Base-by-base conservation (phyloP, 2,329 filamentous ascomycete species). In the Cladosporium sp. region DNA sequence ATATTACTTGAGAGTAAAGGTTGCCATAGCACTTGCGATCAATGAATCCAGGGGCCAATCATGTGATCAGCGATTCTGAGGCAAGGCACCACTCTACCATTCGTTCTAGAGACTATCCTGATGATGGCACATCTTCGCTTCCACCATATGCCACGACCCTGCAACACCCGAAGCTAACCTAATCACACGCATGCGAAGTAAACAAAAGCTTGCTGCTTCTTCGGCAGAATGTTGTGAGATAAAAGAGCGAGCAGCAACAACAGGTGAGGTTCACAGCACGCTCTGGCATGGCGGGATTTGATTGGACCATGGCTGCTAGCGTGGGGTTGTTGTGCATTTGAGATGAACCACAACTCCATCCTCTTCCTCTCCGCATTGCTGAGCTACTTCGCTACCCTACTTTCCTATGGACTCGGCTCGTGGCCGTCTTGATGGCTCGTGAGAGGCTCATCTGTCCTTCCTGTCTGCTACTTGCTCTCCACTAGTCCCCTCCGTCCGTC, bases 201-300 rank as follows among this genome's bases (percentile, higher is more conserved):
- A 36, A n/a, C 32, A 15, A 43, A 45, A 45, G 30, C 35, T 32
- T 47, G 43, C 33, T 38, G 35, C 6, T n/a, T 39, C 43, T 38
- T 38, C 43, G 43, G 43, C 3, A 39, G 19, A 47, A 47, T 20
- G 30, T 11, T 33, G 27, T 20, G 32, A 16, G 8, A 11, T 13
- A 25, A n/a, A 36, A 27, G 22, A 9, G 22, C 22, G 9, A 27
- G 5, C 22, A 5, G 27, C 36, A 9, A 48, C 1, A 48, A 18
- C 25, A 48, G 32, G 36, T 48, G 45, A 48, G 16, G 45, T 48
- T n/a, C 45, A 9, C 20, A 46, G 35, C 36, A 46, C 43, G 45
- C 29, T 12, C 12, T 4, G 2, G 7, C 19, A 22, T 19, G 6
- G 3, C 18, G 3, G 16, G 3, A 16, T 4, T 9, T 32, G 36